Conservation (phyloP, 2,329 filamentous ascomycete genomes). For the Clarireedia paspali region DNA sequence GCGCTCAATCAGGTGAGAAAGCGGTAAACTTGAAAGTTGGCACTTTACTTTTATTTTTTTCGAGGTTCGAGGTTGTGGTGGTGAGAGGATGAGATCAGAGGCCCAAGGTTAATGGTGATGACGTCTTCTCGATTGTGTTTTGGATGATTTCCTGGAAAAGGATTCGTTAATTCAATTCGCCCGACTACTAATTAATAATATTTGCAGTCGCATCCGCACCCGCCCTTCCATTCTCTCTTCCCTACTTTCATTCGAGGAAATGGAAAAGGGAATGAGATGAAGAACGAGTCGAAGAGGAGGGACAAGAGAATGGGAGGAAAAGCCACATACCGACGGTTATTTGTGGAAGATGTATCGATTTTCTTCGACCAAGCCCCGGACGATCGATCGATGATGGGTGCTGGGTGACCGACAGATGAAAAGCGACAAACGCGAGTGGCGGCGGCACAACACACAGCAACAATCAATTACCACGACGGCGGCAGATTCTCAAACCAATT, state of each 20-base stretch:
- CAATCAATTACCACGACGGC: too few species aligned
- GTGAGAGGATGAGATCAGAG: conserved; percentile 1
- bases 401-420: too few species aligned
- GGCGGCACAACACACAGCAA: too few species aligned
- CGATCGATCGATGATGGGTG: too few species aligned
- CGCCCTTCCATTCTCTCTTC: background rate
- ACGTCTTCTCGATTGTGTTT: background rate
- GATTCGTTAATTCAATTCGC: background rate
- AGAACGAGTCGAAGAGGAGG: background rate
- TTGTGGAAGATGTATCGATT: background rate
- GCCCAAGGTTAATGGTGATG: background rate
- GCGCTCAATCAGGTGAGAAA: background rate
- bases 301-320: background rate
- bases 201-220: background rate
- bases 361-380: too few species aligned
- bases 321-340: background rate
- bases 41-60: background rate
- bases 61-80: background rate
- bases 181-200: background rate
- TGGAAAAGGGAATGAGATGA: background rate
- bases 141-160: background rate
- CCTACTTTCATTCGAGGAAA: background rate
- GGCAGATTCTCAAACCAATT: background rate
- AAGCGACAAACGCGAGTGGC: too few species aligned
- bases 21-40: background rate